These are phyloP conservation scores for Ogataea methanolica DNA, from an alignment of 805 yeast genomes.

Conservation along the genomic window DNA sequence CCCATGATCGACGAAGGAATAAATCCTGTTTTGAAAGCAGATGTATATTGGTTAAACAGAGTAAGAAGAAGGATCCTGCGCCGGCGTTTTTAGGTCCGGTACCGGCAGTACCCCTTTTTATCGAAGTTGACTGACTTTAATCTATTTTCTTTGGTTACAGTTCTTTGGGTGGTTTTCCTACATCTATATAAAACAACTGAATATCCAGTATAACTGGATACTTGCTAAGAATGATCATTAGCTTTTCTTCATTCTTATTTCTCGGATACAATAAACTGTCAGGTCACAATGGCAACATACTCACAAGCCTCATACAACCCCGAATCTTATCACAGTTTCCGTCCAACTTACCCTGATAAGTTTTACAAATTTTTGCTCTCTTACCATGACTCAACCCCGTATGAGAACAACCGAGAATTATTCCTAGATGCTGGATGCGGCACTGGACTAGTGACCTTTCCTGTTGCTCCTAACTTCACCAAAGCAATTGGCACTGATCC, in stretches of 20 bases:
- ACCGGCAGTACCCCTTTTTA: not conserved
- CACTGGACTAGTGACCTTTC: slow-evolving; percentile 67
- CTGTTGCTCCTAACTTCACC: slow-evolving; percentile 41
- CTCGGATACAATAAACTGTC: not conserved
- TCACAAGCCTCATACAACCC: slow-evolving; percentile 45
- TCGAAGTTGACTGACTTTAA: not conserved
- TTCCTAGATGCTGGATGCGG: slow-evolving; percentile 74
- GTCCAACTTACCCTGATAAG: slow-evolving; percentile 60
- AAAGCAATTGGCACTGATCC: slow-evolving; percentile 60
- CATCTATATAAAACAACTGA: no score
- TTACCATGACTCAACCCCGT: slow-evolving; percentile 30
- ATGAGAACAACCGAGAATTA: slow-evolving; percentile 25
- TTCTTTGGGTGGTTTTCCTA: no score
- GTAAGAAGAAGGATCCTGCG: not conserved
- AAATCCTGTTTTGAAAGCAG: no score
- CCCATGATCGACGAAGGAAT: no score
- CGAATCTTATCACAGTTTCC: slow-evolving; percentile 43
- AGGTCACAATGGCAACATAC: slow-evolving; percentile 52
- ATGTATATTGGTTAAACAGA: no score
- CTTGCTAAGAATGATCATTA: not conserved
- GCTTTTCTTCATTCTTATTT: not conserved
- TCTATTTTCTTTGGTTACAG: no score
- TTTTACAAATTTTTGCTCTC: slow-evolving; percentile 36
- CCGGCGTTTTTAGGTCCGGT: not conserved
- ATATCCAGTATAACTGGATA: no score